Evolutionary conservation across 73 alveolate genomes (phyloP).

Genomic region (Blepharisma japonicum): DNA sequence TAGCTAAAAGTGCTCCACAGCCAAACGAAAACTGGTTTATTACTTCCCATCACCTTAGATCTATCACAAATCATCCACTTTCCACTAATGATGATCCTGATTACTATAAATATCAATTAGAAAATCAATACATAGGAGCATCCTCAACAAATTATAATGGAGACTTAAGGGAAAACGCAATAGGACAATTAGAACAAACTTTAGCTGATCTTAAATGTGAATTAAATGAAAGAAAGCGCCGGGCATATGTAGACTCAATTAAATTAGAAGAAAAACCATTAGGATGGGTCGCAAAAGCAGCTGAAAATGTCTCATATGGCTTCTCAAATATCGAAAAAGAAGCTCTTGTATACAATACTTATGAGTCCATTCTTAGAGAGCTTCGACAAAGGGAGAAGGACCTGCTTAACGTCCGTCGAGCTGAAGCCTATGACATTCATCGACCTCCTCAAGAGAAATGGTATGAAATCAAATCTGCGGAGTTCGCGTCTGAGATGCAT

Average conservation of each 20-base stretch:
- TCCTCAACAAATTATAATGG: conserved; percentile 56
- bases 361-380: conserved; percentile 77
- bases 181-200: conserved; percentile 54
- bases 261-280: conserved; percentile 57
- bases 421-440: conserved; percentile 87
- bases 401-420: conserved; percentile 70
- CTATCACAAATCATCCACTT: conserved; percentile 73
- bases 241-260: conserved; percentile 51
- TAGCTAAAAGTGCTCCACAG: conserved; percentile 28
- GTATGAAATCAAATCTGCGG: conserved; percentile 86
- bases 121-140: conserved; percentile 60
- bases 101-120: conserved; percentile 75
- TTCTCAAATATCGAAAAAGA: conserved; percentile 61
- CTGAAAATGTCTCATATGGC: conserved; percentile 64
- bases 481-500: conserved; percentile 79
- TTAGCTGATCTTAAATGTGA: conserved; percentile 50
- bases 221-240: conserved; percentile 46
- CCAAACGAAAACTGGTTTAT: conserved; percentile 67
- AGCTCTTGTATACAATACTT: conserved; percentile 63
- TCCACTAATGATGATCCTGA: conserved; percentile 86
- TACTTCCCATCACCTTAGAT: conserved; percentile 85
- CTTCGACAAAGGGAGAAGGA: conserved; percentile 79
- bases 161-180: conserved; percentile 66
- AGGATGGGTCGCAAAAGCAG: conserved; percentile 59
- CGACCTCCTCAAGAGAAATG: conserved; percentile 92